These are phyloP conservation scores for Pugionium cornutum DNA, from an alignment of 345 rosid genomes.

Conservation along the genomic window DNA sequence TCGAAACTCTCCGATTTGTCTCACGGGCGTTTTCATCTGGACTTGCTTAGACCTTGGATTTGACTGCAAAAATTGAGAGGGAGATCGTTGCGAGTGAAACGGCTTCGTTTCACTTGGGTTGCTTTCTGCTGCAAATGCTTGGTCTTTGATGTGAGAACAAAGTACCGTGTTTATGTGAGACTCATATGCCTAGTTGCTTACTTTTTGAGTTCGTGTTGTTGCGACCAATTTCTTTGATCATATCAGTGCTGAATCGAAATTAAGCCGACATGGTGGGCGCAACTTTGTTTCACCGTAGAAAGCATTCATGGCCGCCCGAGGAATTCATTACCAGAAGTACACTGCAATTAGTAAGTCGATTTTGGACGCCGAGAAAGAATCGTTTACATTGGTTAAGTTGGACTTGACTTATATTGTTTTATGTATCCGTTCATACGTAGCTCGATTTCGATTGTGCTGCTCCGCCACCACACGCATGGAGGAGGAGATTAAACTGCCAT, in stretches of 20 bases:
- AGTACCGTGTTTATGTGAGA: neutral
- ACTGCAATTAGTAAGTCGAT: slow-evolving; percentile 68
- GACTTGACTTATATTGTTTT: too few species aligned
- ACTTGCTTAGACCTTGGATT: slow-evolving; percentile 10
- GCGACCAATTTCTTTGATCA: neutral
- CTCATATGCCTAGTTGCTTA: too few species aligned
- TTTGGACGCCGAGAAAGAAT: neutral
- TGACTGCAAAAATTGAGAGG: neutral
- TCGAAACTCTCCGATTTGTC: neutral
- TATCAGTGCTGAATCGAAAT: neutral
- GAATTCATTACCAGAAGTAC: slow-evolving; percentile 73
- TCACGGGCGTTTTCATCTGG: slow-evolving; percentile 12
- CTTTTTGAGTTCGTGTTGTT: slow-evolving; percentile 1
- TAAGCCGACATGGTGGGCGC: slow-evolving; percentile 64
- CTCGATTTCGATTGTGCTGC: slow-evolving; percentile 90
- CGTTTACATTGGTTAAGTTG: too few species aligned
- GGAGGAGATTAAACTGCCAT: slow-evolving; percentile 90
- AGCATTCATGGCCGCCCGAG: slow-evolving; percentile 94
- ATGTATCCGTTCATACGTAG: slow-evolving; percentile 41
- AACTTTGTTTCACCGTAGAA: slow-evolving; percentile 77
- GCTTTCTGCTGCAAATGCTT: slow-evolving; percentile 1
- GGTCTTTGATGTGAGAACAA: neutral
- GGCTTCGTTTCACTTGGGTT: neutral
- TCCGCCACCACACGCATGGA: slow-evolving; percentile 96
- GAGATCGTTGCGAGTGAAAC: slow-evolving; percentile 9